Conservation (phyloP, 169 alveolate species). For the Plasmodium coatneyi region DNA sequence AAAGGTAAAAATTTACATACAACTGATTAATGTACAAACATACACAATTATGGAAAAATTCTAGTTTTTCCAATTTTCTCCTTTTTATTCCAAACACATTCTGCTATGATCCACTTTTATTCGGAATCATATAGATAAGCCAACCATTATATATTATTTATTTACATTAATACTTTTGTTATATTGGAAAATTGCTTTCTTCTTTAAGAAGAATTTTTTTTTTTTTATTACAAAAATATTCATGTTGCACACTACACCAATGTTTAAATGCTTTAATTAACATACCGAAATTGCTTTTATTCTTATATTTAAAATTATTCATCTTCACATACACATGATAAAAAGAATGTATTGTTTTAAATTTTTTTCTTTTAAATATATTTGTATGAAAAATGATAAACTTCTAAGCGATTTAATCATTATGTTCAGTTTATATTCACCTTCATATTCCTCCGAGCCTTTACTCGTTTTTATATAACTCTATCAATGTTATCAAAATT, state of each 20-base stretch:
- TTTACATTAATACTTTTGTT: not conserved
- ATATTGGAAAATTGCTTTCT: not conserved
- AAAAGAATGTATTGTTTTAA: not conserved
- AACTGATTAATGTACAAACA: not conserved
- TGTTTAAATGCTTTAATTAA: not conserved
- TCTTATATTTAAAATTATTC: not conserved
- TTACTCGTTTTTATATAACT: not conserved
- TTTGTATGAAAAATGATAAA: not conserved
- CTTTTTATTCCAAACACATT: not conserved
- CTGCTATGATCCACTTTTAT: not conserved
- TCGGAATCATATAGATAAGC: not conserved
- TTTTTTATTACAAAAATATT: not conserved
- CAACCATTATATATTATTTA: not conserved
- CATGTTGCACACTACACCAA: not conserved
- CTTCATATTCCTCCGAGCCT: not conserved
- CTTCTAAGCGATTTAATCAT: not conserved
- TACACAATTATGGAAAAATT: not conserved
- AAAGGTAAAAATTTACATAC: not conserved
- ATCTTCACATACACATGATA: not conserved
- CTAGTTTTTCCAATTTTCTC: not conserved
- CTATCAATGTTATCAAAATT: not conserved
- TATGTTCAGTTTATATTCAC: not conserved
- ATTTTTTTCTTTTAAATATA: not conserved
- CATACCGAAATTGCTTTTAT: not conserved
- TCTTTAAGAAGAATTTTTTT: not conserved